Percentiles rank a stretch among this genome's conserved stretches.
phyloP scores from a whole-genome alignment of 441 rosid genomes.

The Brassica balearica region DNA sequence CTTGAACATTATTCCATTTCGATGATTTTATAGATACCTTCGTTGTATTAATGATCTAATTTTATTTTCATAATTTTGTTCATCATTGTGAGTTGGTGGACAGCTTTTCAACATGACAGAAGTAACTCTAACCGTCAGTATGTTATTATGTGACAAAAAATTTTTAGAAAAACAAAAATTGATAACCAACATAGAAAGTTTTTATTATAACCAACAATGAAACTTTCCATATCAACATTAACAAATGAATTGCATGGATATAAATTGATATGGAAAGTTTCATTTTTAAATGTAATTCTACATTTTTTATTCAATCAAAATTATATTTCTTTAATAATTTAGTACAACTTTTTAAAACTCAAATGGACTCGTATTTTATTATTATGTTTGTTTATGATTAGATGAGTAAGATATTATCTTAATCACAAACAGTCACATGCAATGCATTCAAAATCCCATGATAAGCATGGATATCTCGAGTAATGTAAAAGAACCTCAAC shows the following conservation, averaged over 20 bases:
- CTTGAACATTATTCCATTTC: not conserved
- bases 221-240: too few species aligned
- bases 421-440: constrained; percentile 36
- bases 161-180: too few species aligned
- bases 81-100: not conserved
- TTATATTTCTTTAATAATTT: too few species aligned
- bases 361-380: not conserved
- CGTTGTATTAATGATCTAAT: not conserved
- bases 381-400: not conserved
- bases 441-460: constrained; percentile 41
- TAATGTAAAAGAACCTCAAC: constrained; percentile 32
- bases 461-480: constrained; percentile 34
- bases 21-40: constrained; percentile 4
- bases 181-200: too few species aligned
- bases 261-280: too few species aligned
- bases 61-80: not conserved
- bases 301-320: too few species aligned
- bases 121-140: not conserved
- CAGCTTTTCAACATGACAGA: not conserved
- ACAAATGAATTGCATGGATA: too few species aligned
- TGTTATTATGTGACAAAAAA: too few species aligned
- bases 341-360: too few species aligned
- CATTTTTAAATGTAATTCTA: too few species aligned
- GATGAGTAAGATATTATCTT: constrained; percentile 12
- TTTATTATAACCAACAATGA: too few species aligned